These are phyloP conservation scores for Candida awuae DNA, from an alignment of 805 yeast genomes.

Conservation along the genomic window DNA sequence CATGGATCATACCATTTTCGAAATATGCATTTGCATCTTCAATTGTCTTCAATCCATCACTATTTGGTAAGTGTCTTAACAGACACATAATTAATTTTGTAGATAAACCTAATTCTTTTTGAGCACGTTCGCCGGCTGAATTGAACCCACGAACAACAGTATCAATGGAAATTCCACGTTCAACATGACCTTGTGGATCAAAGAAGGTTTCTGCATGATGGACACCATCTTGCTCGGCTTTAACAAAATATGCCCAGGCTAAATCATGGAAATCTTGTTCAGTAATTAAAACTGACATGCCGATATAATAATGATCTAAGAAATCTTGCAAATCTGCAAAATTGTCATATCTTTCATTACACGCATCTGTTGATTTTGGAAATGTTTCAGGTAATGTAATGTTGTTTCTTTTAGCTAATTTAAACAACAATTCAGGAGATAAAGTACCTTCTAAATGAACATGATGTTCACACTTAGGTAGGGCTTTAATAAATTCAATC, in stretches of 20 bases:
- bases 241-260: conserved; percentile 64
- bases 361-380: conserved; percentile 51
- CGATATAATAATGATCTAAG: conserved; percentile 70
- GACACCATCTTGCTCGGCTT: conserved; percentile 51
- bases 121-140: conserved; percentile 60
- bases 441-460: conserved; percentile 78
- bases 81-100: conserved; percentile 75
- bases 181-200: conserved; percentile 80
- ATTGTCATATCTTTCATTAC: conserved; percentile 49
- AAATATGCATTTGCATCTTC: conserved; percentile 44
- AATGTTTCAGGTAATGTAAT: conserved; percentile 53
- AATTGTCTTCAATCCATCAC: conserved; percentile 50
- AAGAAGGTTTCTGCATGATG: conserved; percentile 70
- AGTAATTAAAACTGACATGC: conserved; percentile 63
- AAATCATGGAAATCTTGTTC: conserved; percentile 71
- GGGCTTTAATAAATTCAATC: conserved; percentile 49
- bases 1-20: conserved; percentile 54
- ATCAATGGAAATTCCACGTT: conserved; percentile 53
- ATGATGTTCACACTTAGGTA: conserved; percentile 86
- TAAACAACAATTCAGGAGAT: conserved; percentile 66
- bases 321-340: conserved; percentile 72
- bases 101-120: conserved; percentile 50
- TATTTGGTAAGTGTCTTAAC: conserved; percentile 64
- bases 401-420: conserved; percentile 57
- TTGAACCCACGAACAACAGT: conserved; percentile 58